Percentiles rank a stretch among this genome's conserved stretches.
Conservation (phyloP, 176 grass and related monocot genomes). For the Urochloa ruziziensis region DNA sequence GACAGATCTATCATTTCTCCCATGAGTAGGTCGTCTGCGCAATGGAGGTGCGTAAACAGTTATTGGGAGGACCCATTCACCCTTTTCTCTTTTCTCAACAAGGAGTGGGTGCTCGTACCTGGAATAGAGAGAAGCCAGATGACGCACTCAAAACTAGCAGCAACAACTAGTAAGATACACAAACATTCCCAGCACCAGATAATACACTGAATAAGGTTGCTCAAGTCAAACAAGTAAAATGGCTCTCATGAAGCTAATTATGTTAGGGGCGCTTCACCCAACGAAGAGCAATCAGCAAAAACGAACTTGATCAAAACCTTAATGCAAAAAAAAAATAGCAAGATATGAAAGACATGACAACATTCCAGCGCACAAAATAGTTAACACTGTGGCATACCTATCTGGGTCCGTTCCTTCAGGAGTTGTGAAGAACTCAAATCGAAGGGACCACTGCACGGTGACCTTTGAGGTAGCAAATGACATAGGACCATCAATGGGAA, state of each 20-base stretch:
- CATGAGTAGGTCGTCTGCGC: slow-evolving; percentile 57
- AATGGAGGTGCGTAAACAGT: slow-evolving; percentile 82
- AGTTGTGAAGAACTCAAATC: slow-evolving; percentile 92
- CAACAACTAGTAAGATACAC: neutral
- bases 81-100: slow-evolving; percentile 91
- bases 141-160: slow-evolving; percentile 1
- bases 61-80: slow-evolving; percentile 85
- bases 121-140: slow-evolving; percentile 24
- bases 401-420: slow-evolving; percentile 66
- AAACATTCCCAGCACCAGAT: neutral
- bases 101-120: slow-evolving; percentile 90
- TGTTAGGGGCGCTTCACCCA: neutral
- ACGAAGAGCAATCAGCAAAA: neutral
- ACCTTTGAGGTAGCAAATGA: slow-evolving; percentile 88
- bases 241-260: neutral
- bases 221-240: neutral
- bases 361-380: neutral
- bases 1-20: slow-evolving; percentile 65
- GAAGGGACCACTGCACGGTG: slow-evolving; percentile 87
- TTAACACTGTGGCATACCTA: slow-evolving; percentile 43
- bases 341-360: neutral
- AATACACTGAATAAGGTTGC: neutral
- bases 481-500: slow-evolving; percentile 93
- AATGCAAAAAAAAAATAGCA: neutral
- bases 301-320: neutral